Percentiles rank a stretch among this genome's conserved stretches.
Conservation (phyloP, 495 filamentous ascomycete genomes). For the Immersiella caudata region DNA sequence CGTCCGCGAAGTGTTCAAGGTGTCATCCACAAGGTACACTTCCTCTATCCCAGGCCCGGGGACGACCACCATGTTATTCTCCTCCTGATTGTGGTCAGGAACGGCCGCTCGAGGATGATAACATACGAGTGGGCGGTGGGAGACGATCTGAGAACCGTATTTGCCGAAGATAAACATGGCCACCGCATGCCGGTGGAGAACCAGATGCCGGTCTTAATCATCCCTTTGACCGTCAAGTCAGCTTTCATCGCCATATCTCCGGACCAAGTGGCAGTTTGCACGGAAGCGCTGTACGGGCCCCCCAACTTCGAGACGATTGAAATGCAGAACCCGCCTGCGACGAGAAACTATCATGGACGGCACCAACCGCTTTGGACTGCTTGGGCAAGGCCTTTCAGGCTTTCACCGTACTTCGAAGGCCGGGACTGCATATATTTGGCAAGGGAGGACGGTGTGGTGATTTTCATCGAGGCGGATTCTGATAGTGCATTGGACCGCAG, state of each 20-base stretch:
- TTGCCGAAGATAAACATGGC: conserved; percentile 46
- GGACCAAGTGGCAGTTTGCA: conserved; percentile 61
- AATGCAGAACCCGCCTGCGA: conserved; percentile 34
- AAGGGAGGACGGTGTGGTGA: conserved; percentile 77
- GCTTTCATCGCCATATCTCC: conserved; percentile 68
- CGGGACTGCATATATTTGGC: conserved; percentile 77
- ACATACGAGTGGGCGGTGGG: conserved; percentile 75
- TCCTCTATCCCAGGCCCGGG: conserved; percentile 71
- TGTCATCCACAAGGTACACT: conserved; percentile 81
- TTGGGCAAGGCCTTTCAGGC: conserved; percentile 74
- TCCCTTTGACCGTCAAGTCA: conserved; percentile 65
- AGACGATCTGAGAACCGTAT: conserved; percentile 38
- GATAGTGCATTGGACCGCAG: conserved; percentile 51
- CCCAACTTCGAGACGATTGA: conserved; percentile 46
- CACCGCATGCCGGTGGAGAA: conserved; percentile 61
- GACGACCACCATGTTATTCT: conserved; percentile 72
- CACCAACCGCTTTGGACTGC: conserved; percentile 54
- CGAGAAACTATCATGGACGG: conserved; percentile 44
- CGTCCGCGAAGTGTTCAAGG: conserved; percentile 66
- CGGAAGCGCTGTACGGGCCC: conserved; percentile 55
- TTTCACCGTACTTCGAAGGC: conserved; percentile 57
- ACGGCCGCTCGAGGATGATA: conserved; percentile 62
- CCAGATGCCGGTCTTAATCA: conserved; percentile 65
- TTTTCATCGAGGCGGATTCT: conserved; percentile 65
- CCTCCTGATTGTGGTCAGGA: conserved; percentile 67